These are phyloP conservation scores for Peronospora farinosa DNA, from an alignment of 352 stramenopile genomes.

Conservation along the genomic window DNA sequence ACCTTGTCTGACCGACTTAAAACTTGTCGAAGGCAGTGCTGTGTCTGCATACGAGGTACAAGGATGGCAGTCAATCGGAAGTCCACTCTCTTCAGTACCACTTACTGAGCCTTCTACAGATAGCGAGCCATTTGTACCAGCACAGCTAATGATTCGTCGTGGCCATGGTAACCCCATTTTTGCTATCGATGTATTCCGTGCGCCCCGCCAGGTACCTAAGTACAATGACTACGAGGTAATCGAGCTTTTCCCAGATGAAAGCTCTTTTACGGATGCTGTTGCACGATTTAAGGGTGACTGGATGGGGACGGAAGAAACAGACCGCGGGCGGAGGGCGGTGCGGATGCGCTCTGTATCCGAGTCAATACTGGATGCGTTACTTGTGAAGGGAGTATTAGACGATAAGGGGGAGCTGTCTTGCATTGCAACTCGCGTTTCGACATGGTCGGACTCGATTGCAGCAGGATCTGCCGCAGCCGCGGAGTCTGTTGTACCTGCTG, in stretches of 20 bases:
- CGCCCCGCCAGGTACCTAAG: constrained; percentile 73
- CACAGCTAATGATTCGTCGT: constrained; percentile 64
- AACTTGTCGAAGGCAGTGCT: constrained; percentile 46
- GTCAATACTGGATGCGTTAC: constrained; percentile 38
- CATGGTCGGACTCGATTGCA: constrained; percentile 38
- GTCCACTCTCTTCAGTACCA: constrained; percentile 34
- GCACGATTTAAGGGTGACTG: constrained; percentile 55
- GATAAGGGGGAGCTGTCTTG: constrained; percentile 67
- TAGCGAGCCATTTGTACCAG: constrained; percentile 13
- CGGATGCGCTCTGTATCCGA: constrained; percentile 60
- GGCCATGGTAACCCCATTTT: constrained; percentile 85
- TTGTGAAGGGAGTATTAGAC: constrained; percentile 60
- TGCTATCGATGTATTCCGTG: constrained; percentile 80
- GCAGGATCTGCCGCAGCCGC: constrained; percentile 9
- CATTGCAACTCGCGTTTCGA: constrained; percentile 39
- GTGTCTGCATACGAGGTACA: constrained; percentile 38
- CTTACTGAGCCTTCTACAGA: constrained; percentile 6
- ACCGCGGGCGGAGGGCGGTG: constrained; percentile 56
- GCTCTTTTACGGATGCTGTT: constrained; percentile 9
- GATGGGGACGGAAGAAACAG: constrained; percentile 68
- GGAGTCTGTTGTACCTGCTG: constrained; percentile 12
- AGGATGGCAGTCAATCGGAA: constrained; percentile 72
- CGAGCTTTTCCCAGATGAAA: constrained; percentile 40
- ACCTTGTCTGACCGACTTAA: constrained; percentile 71
- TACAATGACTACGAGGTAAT: constrained; percentile 89